A percentile compares a stretch with the other conserved stretches of the same genome.
These are phyloP conservation scores for Quercus parvula DNA, from an alignment of 306 rosid genomes.

Conservation along the genomic window DNA sequence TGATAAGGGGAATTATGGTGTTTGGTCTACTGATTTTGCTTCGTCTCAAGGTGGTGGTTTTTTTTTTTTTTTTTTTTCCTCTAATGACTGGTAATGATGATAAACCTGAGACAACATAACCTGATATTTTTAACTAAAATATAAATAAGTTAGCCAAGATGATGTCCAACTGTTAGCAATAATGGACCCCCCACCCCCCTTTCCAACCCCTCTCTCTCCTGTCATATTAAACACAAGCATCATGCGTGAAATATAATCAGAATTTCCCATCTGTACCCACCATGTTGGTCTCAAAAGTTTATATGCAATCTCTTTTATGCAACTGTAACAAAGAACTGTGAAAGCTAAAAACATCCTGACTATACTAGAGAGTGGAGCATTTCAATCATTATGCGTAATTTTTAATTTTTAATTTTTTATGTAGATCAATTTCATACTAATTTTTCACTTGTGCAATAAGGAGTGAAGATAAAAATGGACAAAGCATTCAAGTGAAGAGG, in stretches of 20 bases:
- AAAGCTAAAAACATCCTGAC: neutral
- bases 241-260: neutral
- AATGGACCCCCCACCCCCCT: too few relatives aligned
- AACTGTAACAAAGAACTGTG: neutral
- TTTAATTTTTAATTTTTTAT: neutral
- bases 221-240: too few relatives aligned
- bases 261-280: neutral
- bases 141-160: too few relatives aligned
- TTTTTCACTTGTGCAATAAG: neutral
- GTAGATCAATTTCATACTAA: neutral
- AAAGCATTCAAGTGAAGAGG: neutral
- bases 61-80: too few relatives aligned
- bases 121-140: too few relatives aligned
- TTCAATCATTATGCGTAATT: neutral
- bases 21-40: neutral
- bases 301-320: neutral
- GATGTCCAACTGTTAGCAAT: too few relatives aligned
- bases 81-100: too few relatives aligned
- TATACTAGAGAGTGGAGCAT: neutral
- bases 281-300: neutral
- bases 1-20: neutral
- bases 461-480: neutral
- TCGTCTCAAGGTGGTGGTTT: too few relatives aligned
- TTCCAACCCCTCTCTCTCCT: too few relatives aligned
- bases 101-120: too few relatives aligned